Evolutionary conservation across 495 filamentous ascomycete genomes (phyloP).

Genomic region (Lepraria neglecta): DNA sequence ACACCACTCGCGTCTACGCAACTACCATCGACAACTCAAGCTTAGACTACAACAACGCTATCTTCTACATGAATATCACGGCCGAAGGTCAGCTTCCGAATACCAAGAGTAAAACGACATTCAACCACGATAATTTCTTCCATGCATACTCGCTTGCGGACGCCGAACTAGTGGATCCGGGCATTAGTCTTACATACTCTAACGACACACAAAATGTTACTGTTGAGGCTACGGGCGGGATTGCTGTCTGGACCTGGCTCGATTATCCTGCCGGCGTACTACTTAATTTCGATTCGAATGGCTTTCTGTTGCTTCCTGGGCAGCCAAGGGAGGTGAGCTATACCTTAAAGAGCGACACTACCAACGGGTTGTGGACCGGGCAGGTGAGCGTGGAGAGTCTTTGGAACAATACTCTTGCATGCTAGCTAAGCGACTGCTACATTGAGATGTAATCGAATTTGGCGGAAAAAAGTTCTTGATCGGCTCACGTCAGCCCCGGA

Average conservation of each 20-base stretch:
- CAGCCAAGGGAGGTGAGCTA: constrained; percentile 47
- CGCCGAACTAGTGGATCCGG: constrained; percentile 51
- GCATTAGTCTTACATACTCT: constrained; percentile 43
- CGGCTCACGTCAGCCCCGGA: too few relatives aligned
- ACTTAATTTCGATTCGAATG: constrained; percentile 56
- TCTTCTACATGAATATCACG: constrained; percentile 52
- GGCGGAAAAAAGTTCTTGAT: too few relatives aligned
- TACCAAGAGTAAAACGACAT: constrained; percentile 39
- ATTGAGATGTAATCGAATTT: too few relatives aligned
- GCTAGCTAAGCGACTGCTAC: not conserved
- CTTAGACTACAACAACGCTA: constrained; percentile 38
- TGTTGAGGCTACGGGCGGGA: constrained; percentile 50
- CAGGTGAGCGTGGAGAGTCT: constrained; percentile 55
- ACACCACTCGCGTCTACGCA: constrained; percentile 50
- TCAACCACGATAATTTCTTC: constrained; percentile 53
- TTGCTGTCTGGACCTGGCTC: constrained; percentile 64
- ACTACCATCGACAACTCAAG: constrained; percentile 37
- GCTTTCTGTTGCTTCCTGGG: constrained; percentile 50
- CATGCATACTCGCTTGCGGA: constrained; percentile 47
- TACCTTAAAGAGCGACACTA: constrained; percentile 44
- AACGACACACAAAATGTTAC: constrained; percentile 41
- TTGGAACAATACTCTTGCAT: constrained; percentile 52
- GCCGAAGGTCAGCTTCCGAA: constrained; percentile 52
- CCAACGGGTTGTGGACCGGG: constrained; percentile 44
- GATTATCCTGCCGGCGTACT: constrained; percentile 52